Evolutionary conservation across 176 grass and related monocot species (phyloP), one percentile per base, ranked within the genome.

Genomic region (Aegilops sharonensis): DNA sequence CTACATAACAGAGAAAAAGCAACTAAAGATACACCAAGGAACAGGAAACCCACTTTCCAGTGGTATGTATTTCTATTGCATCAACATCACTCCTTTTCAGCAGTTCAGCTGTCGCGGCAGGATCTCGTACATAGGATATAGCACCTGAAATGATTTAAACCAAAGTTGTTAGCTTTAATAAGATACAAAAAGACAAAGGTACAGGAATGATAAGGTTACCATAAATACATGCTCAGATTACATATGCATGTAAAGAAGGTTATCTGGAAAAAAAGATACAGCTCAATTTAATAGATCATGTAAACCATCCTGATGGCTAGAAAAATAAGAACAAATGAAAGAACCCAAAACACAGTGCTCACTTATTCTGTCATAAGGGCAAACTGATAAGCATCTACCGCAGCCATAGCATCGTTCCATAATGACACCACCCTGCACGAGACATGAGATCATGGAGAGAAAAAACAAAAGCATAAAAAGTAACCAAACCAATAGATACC

Each of bases 321-420:
- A 25, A 25, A 73, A 63, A 61, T 5, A 66, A 60, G 40, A 83
- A 30, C 6, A 21, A 75, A 36, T 1, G 30, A 14, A 24, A 24
- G 75, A 29, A 52, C 15, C 9, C 71, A 85, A 77, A 81, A 78
- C 0, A 47, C 20, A 56, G 12, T 36, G 75, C 93, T 84, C 65
- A 98, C 93, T 94, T 92, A 98, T 95, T 94, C 39, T 94, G 86
- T 98, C 93, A 87, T 92, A 95, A 23, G 96, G 96, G 83, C 96
- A 98, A 77, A 94, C 79, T 8, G 86, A 78, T 63, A 98, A 90
- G 92, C 93, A 98, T 25, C 93, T 84, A 10, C 96, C 93, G 61
- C 92, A 94, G 29, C 96, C 96, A 75, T 98, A 98, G 70, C 96
- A 98, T 42, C 93, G 72, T 27, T 98, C 88, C 11, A 80, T 88